Evolutionary conservation across 352 stramenopile species (phyloP).

Genomic region (Nothophytophthora sp.): DNA sequence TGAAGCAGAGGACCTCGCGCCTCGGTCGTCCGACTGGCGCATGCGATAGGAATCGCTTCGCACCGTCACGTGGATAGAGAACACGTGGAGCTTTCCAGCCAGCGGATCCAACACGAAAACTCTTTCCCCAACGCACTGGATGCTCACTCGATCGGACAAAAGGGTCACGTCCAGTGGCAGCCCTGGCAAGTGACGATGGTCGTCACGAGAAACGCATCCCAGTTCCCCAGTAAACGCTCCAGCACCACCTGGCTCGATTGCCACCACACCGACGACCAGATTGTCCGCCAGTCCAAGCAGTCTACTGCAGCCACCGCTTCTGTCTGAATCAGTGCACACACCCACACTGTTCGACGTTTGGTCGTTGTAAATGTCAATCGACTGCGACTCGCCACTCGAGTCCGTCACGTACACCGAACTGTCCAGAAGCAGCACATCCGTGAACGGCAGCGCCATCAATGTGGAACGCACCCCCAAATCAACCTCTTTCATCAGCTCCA

Average conservation of each 20-base stretch:
- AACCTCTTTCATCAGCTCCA: constrained; percentile 26
- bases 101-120: constrained; percentile 44
- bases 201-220: constrained; percentile 29
- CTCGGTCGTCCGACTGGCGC: constrained; percentile 21
- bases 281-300: constrained; percentile 31
- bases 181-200: constrained; percentile 34
- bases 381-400: constrained; percentile 23
- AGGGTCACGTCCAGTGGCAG: constrained; percentile 26
- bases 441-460: constrained; percentile 23
- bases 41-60: constrained; percentile 66
- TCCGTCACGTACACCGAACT: constrained; percentile 37
- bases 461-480: constrained; percentile 33
- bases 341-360: constrained; percentile 37
- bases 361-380: constrained; percentile 39
- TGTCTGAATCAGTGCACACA: not conserved
- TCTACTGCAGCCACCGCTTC: constrained; percentile 1
- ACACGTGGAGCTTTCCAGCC: constrained; percentile 15
- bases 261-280: constrained; percentile 32
- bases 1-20: not conserved
- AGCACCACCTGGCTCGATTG: constrained; percentile 3
- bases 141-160: constrained; percentile 20
- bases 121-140: constrained; percentile 22
- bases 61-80: constrained; percentile 37
- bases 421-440: constrained; percentile 21
- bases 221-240: constrained; percentile 20